Evolutionary conservation across 441 rosid genomes (phyloP), one percentile per base, ranked within the genome.

Genomic region (Macaranga tanarius): DNA sequence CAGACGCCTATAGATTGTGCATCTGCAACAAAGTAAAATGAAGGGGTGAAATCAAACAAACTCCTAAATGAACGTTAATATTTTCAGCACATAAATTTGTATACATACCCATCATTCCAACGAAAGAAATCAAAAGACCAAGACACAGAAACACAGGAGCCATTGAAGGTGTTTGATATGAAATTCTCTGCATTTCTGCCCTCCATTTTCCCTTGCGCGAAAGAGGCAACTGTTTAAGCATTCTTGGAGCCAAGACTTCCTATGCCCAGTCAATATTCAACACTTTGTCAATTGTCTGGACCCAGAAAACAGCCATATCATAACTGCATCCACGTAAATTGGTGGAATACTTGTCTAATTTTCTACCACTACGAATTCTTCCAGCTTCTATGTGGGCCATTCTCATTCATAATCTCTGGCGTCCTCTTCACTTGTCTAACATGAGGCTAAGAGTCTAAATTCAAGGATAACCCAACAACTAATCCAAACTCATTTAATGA

Each of bases 1-100:
- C 85, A 85, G 4, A 75, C 82, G 2, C 89, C 89, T 13, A 73
- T 25, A 3, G 83, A 40, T 57, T 73, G 61, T 15, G 82, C 71
- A 40, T 73, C 80, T 77, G 66, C 48, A 62, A 72, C 10, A 13
- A 58, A 78, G 42, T 42, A 1, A 34, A 16, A 8, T 16, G 1
- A 13, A 8, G 23, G 51, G 7, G 10, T 10, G 22, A 56, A 65
- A 25, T 47, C 7, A 8, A 23, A 16, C 17, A 50, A 42, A 42
- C 47, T 7, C 47, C 47, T 42, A 10, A 7, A 42, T 42, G 12
- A 7, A 42, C 47, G 8, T 42, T 42, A 42, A 42, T 8, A 7
- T 42, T 10, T 10, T 42, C 47, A 42, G 10, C 40, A 47, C 9
- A n/a, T 11, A 20, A 19, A 5, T 9, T 52, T 5, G 17, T 25